Conservation (phyloP, 495 filamentous ascomycete genomes). For the Tuber melanosporum region DNA sequence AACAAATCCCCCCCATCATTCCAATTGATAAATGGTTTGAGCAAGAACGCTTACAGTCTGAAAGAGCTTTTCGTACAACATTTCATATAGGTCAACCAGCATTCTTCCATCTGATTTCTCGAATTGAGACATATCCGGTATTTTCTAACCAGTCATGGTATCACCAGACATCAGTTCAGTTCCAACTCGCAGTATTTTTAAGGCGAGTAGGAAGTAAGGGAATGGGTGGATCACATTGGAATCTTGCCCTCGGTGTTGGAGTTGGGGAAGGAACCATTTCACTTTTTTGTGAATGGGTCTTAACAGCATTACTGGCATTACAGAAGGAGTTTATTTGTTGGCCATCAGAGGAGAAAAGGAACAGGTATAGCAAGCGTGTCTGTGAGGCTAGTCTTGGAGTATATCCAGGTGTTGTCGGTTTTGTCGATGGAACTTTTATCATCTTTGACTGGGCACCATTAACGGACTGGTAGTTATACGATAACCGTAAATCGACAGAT, state of each 20-base stretch:
- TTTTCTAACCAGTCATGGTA: not conserved
- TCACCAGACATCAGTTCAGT: conserved; percentile 10
- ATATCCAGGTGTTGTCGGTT: conserved; percentile 4
- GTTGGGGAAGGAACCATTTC: not conserved
- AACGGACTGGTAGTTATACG: not conserved
- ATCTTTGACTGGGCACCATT: not conserved
- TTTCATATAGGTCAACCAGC: not conserved
- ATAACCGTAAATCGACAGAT: not conserved
- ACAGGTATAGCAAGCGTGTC: not conserved
- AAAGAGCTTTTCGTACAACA: not conserved
- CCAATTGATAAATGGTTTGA: conserved; percentile 4
- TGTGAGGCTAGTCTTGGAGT: not conserved
- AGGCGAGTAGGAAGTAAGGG: not conserved
- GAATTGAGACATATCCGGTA: not conserved
- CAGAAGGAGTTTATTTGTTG: not conserved
- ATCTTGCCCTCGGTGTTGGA: not conserved
- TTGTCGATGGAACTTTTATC: conserved; percentile 11
- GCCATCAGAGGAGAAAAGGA: not conserved
- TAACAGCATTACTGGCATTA: conserved; percentile 1
- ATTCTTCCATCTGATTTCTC: not conserved
- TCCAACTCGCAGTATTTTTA: conserved; percentile 2
- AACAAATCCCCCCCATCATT: too few species aligned
- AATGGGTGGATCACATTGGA: not conserved
- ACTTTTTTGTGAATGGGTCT: not conserved
- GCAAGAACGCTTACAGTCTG: not conserved